Evolutionary conservation across 2,329 filamentous ascomycete genomes (phyloP), one percentile per base, ranked within the genome.

Genomic region (Cladophialophora exuberans): DNA sequence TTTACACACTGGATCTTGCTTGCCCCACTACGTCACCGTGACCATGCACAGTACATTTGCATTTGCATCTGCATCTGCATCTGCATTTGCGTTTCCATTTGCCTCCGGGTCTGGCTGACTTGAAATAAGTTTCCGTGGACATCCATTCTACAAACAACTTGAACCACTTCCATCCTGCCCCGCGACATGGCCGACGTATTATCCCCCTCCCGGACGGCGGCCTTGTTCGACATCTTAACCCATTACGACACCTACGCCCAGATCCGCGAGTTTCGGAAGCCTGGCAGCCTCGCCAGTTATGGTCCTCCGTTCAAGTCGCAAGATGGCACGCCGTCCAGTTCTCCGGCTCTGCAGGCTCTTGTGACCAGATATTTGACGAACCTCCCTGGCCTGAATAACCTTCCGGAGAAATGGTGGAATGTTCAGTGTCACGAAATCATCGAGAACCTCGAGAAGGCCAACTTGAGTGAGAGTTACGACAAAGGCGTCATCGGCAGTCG

Each of bases 381-480:
- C 1, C 75, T 90, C 17, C 89, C 89, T 0, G 87, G 86, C 0
- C 70, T 90, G 33, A 78, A 79, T 46, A 81, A 85, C 56, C 75
- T 93, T 2, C 78, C 83, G 0, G 67, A 74, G 1, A 81, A 82
- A 2, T 89, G 88, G 69, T 90, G 86, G 86, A 77, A 76, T 28
- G 74, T 78, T n/a, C 78, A 82, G 39, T 75, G 87, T 20, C 79
- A 83, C 61, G 78, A 79, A 1, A 69, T 90, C 13, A 74, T 89
- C 63, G 72, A 75, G 63, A 78, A 83, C 64, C 74, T 93, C 50
- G 84, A 80, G 6, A 79, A 84, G 26, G 87, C 84, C 1, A 83
- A 89, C 46, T 74, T 93, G 26, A 90, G 87, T 1, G 89, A 93
- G 69, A 90, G 87, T 67, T 93, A 91, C 65, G 89, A 93, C 69